Conservation (phyloP, 768 basidiomycete species). For the Kwoniella sp. region DNA sequence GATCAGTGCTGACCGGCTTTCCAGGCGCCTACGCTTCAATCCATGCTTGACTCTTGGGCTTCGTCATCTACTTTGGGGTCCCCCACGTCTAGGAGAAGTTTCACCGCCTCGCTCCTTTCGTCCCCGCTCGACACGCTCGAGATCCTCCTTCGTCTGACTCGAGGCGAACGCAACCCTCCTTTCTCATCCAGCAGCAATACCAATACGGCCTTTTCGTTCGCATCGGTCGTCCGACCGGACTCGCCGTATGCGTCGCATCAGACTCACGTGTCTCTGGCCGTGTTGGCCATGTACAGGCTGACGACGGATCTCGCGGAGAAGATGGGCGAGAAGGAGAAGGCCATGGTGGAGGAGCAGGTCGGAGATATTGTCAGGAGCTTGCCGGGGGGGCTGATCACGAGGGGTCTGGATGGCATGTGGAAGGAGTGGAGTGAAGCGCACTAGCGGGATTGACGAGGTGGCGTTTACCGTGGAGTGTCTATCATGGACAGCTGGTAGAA, state of each 20-base stretch:
- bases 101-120: constrained; percentile 80
- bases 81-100: constrained; percentile 72
- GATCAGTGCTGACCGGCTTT: constrained; percentile 1
- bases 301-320: constrained; percentile 74
- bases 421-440: constrained; percentile 61
- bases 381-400: constrained; percentile 80
- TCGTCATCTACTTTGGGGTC: constrained; percentile 73
- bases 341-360: constrained; percentile 58
- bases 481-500: too few species aligned
- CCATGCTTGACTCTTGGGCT: constrained; percentile 84
- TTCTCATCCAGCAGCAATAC: constrained; percentile 52
- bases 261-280: constrained; percentile 88
- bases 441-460: too few species aligned
- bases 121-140: constrained; percentile 86
- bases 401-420: constrained; percentile 90
- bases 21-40: constrained; percentile 86
- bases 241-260: constrained; percentile 82
- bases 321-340: constrained; percentile 51
- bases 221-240: constrained; percentile 57
- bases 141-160: constrained; percentile 83
- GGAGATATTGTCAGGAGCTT: constrained; percentile 86
- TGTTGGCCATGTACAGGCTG: constrained; percentile 84
- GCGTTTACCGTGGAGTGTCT: too few species aligned
- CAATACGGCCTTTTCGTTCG: constrained; percentile 49
- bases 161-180: constrained; percentile 66